Conservation (phyloP, 306 rosid genomes). For the Malus orientalis region DNA sequence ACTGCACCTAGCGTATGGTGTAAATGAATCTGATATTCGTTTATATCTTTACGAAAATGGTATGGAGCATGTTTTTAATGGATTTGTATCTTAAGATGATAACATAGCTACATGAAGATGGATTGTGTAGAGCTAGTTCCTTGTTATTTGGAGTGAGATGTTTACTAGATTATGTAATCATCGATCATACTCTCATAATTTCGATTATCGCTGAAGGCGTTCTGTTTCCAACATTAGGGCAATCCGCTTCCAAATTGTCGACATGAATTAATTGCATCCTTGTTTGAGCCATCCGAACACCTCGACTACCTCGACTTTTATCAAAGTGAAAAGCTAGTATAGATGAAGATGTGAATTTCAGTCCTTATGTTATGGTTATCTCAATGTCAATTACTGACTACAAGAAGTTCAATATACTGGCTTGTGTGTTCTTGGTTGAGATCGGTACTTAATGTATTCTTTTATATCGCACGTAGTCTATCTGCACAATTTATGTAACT, state of each 20-base stretch:
- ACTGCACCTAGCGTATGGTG: too few species aligned
- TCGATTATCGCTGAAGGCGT: background rate
- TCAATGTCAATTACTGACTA: background rate
- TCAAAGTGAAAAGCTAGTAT: background rate
- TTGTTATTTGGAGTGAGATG: background rate
- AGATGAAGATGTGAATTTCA: background rate
- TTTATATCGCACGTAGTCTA: background rate
- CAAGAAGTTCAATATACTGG: background rate
- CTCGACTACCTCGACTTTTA: background rate
- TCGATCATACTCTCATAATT: background rate
- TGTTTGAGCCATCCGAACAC: background rate
- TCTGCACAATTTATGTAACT: background rate
- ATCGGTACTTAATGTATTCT: background rate
- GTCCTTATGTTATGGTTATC: background rate
- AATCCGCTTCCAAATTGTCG: background rate
- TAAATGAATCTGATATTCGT: too few species aligned
- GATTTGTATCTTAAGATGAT: background rate
- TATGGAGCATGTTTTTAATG: background rate
- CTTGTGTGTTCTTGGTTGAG: background rate
- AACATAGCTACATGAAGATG: background rate
- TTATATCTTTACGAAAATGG: background rate
- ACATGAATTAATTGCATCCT: background rate
- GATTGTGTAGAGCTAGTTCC: background rate
- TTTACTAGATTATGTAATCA: background rate
- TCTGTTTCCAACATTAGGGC: background rate